Conservation (phyloP, 1,284 basidiomycete genomes). For the Austroboletus novae-zelandiae region DNA sequence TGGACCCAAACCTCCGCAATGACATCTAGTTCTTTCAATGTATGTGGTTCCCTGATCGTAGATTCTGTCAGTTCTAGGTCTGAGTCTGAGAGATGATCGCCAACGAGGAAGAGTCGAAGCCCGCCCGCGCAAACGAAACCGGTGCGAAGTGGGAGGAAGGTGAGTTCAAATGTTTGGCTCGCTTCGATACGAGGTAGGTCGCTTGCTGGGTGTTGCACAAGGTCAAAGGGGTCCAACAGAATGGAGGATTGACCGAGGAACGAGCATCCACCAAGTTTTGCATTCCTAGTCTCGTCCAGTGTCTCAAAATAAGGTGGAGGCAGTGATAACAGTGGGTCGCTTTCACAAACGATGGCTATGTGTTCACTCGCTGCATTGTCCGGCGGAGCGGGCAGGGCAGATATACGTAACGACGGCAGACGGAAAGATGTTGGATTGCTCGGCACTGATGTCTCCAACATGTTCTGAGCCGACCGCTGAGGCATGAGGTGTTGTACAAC, state of each 20-base stretch:
- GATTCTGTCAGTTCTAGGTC: conserved; percentile 23
- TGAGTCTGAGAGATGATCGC: conserved; percentile 46
- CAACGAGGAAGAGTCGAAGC: conserved; percentile 57
- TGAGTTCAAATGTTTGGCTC: conserved; percentile 57
- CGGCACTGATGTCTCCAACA: conserved; percentile 7
- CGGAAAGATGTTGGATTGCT: conserved; percentile 8
- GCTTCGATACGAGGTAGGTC: conserved; percentile 34
- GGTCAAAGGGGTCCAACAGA: conserved; percentile 42
- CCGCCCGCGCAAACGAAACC: conserved; percentile 65
- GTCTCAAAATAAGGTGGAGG: conserved; percentile 50
- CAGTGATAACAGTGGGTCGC: conserved; percentile 31
- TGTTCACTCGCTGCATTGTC: conserved; percentile 50
- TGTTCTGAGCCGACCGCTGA: conserved; percentile 25
- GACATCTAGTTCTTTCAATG: conserved; percentile 66
- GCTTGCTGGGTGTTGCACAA: conserved; percentile 26
- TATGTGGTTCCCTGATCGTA: conserved; percentile 34
- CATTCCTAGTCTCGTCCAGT: conserved; percentile 32
- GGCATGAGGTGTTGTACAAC: conserved; percentile 64
- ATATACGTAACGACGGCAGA: conserved; percentile 44
- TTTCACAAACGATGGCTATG: conserved; percentile 30
- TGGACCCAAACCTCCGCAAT: conserved; percentile 67
- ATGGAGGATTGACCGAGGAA: conserved; percentile 57
- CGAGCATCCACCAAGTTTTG: conserved; percentile 35
- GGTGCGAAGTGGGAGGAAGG: conserved; percentile 50
- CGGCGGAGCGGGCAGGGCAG: conserved; percentile 41